These are phyloP conservation scores for Dryas integrifolia DNA, from an alignment of 331 rosid species.

Conservation along the genomic window DNA sequence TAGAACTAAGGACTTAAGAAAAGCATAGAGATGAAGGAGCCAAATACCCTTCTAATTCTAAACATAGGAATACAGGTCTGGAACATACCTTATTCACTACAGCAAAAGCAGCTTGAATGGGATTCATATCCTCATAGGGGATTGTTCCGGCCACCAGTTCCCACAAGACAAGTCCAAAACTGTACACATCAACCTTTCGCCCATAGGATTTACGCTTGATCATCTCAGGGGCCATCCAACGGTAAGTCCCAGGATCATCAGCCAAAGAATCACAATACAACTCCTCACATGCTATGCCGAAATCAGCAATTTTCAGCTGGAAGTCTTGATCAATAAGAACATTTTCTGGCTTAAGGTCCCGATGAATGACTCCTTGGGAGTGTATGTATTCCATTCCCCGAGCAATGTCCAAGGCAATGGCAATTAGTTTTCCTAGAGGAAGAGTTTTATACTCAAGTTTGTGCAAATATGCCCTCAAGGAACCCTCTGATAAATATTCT, in stretches of 20 bases:
- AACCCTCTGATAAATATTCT: slow-evolving; percentile 78
- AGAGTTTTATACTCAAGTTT: slow-evolving; percentile 60
- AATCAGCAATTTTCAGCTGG: slow-evolving; percentile 85
- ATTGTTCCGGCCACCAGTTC: slow-evolving; percentile 83
- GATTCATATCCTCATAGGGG: slow-evolving; percentile 90
- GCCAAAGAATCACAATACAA: slow-evolving; percentile 64
- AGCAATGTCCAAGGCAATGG: slow-evolving; percentile 75
- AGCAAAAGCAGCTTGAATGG: slow-evolving; percentile 97
- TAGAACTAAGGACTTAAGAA: not conserved
- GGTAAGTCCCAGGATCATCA: slow-evolving; percentile 93
- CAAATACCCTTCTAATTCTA: not conserved
- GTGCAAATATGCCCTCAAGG: slow-evolving; percentile 79
- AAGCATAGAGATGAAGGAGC: not conserved
- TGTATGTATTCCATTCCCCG: slow-evolving; percentile 93
- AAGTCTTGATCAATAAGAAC: slow-evolving; percentile 56
- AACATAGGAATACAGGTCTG: not conserved
- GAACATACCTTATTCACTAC: slow-evolving; percentile 76
- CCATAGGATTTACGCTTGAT: slow-evolving; percentile 79
- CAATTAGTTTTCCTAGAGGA: slow-evolving; percentile 49
- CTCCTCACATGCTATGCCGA: slow-evolving; percentile 91
- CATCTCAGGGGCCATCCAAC: slow-evolving; percentile 99
- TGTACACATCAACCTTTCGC: slow-evolving; percentile 83
- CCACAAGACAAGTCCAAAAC: slow-evolving; percentile 92
- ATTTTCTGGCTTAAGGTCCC: slow-evolving; percentile 95
- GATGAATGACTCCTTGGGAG: slow-evolving; percentile 76